Base-by-base conservation (phyloP, 2,329 filamentous ascomycete species). In the Penicillium thymicola region DNA sequence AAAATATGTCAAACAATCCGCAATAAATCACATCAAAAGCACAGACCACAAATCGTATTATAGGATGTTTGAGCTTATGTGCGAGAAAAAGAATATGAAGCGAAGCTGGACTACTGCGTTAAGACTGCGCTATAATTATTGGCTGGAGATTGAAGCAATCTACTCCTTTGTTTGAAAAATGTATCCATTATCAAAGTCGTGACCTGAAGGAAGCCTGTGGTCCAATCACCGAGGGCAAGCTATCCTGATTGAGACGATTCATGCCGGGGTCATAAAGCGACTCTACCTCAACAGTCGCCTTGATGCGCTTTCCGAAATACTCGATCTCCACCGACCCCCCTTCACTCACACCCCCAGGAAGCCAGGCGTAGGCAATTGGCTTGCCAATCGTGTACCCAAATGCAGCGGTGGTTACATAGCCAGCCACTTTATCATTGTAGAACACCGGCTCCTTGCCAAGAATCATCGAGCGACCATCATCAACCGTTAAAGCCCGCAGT, bases 401-500 rank as follows among this genome's bases (percentile, higher is more conserved):
- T 0, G 81, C 83, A 1, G 84, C 80, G 50, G 78, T 86, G 2
- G 83, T 86, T 27, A 87, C 75, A 59, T 87, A 87, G 0, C 85
- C 84, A 1, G 74, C 74, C 0, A 78, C 61, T 52, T 77, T 70
- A 9, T 77, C 78, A 2, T 78, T 66, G 14, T 76, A 60, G 53
- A 80, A 85, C 0, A 87, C 82, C 0, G 85, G 85, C 65, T 87
- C 85, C 64, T 86, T 86, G 6, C 84, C 84, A 1, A 87, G 68
- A 0, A 86, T 77, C 60, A 86, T 74, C 0, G 83, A 86, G 5
- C 67, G 70, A 0, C 81, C 80, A 57, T 87, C 83, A 40, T 86
- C 76, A 30, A 87, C 64, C 0, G 78, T 81, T 2, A 87, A 67
- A 54, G 81, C 82, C 1, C 81, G 77, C 5, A 71, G 59, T 1